Conservation (phyloP, 805 yeast species). For the Starmerella floricola region DNA sequence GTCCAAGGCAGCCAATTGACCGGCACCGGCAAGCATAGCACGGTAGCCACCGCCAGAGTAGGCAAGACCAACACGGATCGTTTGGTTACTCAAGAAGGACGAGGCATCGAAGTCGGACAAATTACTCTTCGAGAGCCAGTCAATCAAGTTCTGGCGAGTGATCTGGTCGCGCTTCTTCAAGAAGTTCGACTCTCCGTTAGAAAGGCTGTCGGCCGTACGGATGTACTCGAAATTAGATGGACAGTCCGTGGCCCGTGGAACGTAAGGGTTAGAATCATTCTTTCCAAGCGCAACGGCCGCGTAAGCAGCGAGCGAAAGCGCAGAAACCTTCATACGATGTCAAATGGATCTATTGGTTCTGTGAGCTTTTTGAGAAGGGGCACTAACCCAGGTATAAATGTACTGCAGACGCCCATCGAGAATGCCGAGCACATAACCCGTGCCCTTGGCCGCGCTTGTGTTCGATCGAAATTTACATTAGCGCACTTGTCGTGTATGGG, state of each 20-base stretch:
- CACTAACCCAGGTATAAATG: background rate
- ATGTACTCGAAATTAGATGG: conserved; percentile 29
- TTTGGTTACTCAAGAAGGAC: conserved; percentile 21
- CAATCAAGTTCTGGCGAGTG: conserved; percentile 32
- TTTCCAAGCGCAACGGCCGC: conserved; percentile 5
- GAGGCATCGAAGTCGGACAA: conserved; percentile 40
- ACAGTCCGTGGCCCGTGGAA: conserved; percentile 27
- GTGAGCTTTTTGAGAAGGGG: background rate
- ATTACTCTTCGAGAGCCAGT: conserved; percentile 36
- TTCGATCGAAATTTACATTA: background rate
- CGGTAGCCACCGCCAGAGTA: conserved; percentile 83
- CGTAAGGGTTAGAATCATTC: conserved; percentile 28
- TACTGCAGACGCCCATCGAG: too few species aligned
- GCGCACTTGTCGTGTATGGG: too few species aligned
- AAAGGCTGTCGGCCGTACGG: conserved; percentile 26
- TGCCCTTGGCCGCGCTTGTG: too few species aligned
- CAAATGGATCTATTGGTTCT: background rate
- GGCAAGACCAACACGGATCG: conserved; percentile 34
- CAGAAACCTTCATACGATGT: conserved; percentile 1
- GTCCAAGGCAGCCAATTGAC: conserved; percentile 43
- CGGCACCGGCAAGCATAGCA: conserved; percentile 50
- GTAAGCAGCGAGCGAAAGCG: background rate
- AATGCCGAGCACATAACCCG: too few species aligned
- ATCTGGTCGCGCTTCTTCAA: conserved; percentile 24
- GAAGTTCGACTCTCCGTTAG: conserved; percentile 26